phyloP scores from a whole-genome alignment of 2,329 filamentous ascomycete genomes.

The Acephala macrosclerotiorum region DNA sequence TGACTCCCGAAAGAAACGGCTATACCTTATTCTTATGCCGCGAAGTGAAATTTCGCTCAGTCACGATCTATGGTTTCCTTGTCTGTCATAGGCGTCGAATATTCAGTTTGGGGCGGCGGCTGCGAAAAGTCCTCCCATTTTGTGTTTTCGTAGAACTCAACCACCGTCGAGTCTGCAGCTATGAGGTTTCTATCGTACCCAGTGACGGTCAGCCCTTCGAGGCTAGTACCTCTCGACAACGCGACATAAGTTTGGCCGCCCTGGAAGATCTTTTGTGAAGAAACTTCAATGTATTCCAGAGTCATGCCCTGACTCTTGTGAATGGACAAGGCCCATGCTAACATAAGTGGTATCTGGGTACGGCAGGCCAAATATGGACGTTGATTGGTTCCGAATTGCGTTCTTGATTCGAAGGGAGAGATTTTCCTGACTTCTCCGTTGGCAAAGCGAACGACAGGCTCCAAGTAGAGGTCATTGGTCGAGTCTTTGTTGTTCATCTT shows the following conservation, averaged over 20 bases:
- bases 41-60: too few relatives aligned
- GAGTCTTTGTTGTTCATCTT: background rate
- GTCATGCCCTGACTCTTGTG: constrained; percentile 98
- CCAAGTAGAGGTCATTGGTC: constrained; percentile 10
- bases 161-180: constrained; percentile 34
- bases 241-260: constrained; percentile 40
- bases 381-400: constrained; percentile 17
- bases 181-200: constrained; percentile 30
- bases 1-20: too few relatives aligned
- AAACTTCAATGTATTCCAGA: constrained; percentile 38
- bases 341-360: constrained; percentile 74
- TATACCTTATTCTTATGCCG: too few relatives aligned
- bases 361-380: constrained; percentile 35
- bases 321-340: constrained; percentile 95
- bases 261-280: constrained; percentile 38
- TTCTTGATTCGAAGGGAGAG: constrained; percentile 22
- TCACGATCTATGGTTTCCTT: background rate
- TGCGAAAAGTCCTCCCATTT: constrained; percentile 33
- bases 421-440: constrained; percentile 21
- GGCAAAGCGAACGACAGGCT: constrained; percentile 35
- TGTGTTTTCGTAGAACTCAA: constrained; percentile 37
- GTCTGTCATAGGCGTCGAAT: background rate
- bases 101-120: background rate
- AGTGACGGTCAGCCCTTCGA: constrained; percentile 39
- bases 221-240: constrained; percentile 34